phyloP scores from a whole-genome alignment of 2,329 filamentous ascomycete species.

The Thelonectria rubi region DNA sequence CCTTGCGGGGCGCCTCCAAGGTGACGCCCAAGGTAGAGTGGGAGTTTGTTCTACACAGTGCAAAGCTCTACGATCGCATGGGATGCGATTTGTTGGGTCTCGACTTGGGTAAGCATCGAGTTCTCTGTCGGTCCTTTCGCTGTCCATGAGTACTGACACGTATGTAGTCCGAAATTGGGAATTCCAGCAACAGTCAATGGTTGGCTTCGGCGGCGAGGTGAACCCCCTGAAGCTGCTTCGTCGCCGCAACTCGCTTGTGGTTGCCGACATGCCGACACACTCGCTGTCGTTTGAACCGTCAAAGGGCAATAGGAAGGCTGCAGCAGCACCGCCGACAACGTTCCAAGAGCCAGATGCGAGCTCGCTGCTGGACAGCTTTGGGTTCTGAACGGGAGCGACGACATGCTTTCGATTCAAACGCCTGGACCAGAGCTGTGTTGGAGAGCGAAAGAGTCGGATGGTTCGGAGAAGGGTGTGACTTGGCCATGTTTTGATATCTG shows the following conservation, averaged over 20 bases:
- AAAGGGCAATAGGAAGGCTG: constrained; percentile 49
- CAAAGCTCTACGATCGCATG: constrained; percentile 86
- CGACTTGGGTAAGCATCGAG: constrained; percentile 71
- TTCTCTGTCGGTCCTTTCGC: no score
- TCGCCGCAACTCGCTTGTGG: constrained; percentile 79
- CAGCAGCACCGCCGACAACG: constrained; percentile 73
- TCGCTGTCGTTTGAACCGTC: constrained; percentile 53
- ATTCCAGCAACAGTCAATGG: constrained; percentile 66
- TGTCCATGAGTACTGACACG: constrained; percentile 27
- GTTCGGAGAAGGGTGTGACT: not conserved
- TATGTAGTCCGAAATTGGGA: constrained; percentile 78
- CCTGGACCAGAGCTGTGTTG: not conserved
- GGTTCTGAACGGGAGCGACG: constrained; percentile 67
- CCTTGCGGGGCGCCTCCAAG: constrained; percentile 84
- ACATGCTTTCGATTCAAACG: not conserved
- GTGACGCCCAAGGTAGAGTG: constrained; percentile 82
- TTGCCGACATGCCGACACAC: constrained; percentile 73
- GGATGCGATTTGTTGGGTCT: constrained; percentile 91
- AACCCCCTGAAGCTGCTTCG: constrained; percentile 75
- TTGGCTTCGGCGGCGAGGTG: constrained; percentile 56
- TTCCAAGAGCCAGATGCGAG: constrained; percentile 94
- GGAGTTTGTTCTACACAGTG: constrained; percentile 89
- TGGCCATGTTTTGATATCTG: not conserved
- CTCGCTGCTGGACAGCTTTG: constrained; percentile 91
- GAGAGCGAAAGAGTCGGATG: not conserved